Evolutionary conservation across 345 rosid genomes (phyloP).

Genomic region (Cardamine chenopodiifolia): DNA sequence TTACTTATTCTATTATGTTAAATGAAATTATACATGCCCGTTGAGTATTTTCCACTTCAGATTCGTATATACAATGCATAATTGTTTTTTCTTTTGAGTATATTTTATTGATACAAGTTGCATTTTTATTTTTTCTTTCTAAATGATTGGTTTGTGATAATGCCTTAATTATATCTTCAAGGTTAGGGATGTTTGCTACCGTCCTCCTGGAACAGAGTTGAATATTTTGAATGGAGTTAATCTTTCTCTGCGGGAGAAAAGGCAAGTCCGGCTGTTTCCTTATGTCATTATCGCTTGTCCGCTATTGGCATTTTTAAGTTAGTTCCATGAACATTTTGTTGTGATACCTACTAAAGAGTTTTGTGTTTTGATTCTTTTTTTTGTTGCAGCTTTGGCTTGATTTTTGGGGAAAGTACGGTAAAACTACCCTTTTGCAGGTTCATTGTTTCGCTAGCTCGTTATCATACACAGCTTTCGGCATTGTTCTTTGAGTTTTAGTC

Average conservation of each 20-base stretch:
- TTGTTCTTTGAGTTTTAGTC: constrained; percentile 5
- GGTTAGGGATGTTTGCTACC: constrained; percentile 60
- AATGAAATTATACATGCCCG: background rate
- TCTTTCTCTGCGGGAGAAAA: constrained; percentile 76
- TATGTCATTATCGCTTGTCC: constrained; percentile 2
- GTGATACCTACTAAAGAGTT: constrained; percentile 5
- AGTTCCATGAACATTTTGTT: background rate
- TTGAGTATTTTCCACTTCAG: background rate
- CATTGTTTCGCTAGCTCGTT: background rate
- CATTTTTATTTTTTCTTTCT: background rate
- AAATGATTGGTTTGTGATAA: constrained; percentile 16
- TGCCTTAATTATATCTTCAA: constrained; percentile 9
- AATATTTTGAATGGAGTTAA: constrained; percentile 72
- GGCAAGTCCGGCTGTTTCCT: constrained; percentile 36
- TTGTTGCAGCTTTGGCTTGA: constrained; percentile 82
- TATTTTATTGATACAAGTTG: background rate
- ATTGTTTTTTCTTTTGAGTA: background rate
- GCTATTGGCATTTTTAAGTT: constrained; percentile 3
- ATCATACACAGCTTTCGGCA: background rate
- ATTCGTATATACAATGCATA: background rate
- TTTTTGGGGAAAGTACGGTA: constrained; percentile 95
- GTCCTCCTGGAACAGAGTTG: constrained; percentile 80
- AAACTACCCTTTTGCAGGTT: constrained; percentile 94
- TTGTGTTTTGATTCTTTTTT: constrained; percentile 16
- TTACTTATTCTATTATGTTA: background rate